Evolutionary conservation across 139 green algal genomes (phyloP).

Genomic region (Desmodesmus armatus): DNA sequence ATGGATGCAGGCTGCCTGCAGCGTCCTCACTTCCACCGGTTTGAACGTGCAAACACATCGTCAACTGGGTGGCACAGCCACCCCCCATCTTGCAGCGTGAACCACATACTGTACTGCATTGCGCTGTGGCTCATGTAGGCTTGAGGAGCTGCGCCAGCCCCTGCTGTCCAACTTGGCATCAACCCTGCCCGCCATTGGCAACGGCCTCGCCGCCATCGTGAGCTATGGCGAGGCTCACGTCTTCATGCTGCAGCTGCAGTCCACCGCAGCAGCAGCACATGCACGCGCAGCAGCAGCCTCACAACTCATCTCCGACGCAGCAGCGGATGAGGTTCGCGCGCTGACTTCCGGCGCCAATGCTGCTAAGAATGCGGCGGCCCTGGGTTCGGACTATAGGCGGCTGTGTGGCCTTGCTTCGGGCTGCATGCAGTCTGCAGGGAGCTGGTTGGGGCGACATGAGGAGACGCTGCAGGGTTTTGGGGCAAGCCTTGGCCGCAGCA

Average conservation of each 20-base stretch:
- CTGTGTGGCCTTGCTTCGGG: constrained; percentile 26
- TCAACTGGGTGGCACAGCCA: too few relatives aligned
- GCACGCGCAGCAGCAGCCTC: neutral
- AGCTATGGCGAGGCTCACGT: constrained; percentile 32
- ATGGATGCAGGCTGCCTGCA: too few relatives aligned
- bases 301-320: neutral
- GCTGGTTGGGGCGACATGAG: constrained; percentile 21
- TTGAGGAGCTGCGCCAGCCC: constrained; percentile 36
- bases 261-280: constrained; percentile 20
- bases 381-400: constrained; percentile 1
- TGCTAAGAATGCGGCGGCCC: neutral
- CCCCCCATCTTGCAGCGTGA: neutral
- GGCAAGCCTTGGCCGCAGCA: neutral
- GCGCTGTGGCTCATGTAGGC: neutral
- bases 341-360: neutral
- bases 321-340: neutral
- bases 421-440: neutral
- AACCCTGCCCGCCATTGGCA: constrained; percentile 23
- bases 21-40: too few relatives aligned
- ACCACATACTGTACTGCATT: neutral
- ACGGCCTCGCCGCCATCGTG: constrained; percentile 27
- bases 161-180: constrained; percentile 23
- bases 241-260: constrained; percentile 30
- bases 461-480: constrained; percentile 2
- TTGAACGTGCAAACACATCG: too few relatives aligned